phyloP scores from a whole-genome alignment of 2,329 filamentous ascomycete species.

The Xylaria arbuscula region DNA sequence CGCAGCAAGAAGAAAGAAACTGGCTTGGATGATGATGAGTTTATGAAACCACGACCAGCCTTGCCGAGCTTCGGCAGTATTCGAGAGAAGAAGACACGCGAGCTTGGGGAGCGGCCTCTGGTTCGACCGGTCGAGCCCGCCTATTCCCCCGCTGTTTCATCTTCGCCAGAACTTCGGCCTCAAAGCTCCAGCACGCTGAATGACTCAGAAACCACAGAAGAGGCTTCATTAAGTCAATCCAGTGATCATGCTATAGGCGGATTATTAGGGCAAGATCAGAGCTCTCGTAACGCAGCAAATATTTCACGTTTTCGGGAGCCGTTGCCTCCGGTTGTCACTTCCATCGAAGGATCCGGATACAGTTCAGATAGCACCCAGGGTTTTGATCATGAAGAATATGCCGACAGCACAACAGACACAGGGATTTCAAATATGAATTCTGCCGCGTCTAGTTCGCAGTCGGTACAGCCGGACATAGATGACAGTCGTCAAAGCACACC shows the following conservation, averaged over 20 bases:
- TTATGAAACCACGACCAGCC: conserved; percentile 79
- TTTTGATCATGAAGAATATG: conserved; percentile 54
- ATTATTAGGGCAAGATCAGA: conserved; percentile 65
- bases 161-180: conserved; percentile 45
- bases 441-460: conserved; percentile 41
- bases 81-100: conserved; percentile 68
- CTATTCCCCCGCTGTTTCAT: conserved; percentile 45
- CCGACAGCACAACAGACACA: conserved; percentile 32
- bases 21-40: conserved; percentile 68
- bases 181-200: conserved; percentile 42
- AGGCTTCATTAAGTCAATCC: conserved; percentile 61
- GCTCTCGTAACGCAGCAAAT: conserved; percentile 64
- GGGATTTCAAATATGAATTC: conserved; percentile 39
- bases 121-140: conserved; percentile 63
- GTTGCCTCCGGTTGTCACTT: conserved; percentile 76
- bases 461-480: conserved; percentile 40
- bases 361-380: conserved; percentile 66
- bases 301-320: conserved; percentile 71
- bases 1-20: conserved; percentile 64
- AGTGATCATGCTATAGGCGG: conserved; percentile 69
- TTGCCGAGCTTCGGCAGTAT: conserved; percentile 81
- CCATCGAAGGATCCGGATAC: conserved; percentile 73
- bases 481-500: conserved; percentile 34
- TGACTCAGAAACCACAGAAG: conserved; percentile 48
- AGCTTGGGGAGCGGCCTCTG: conserved; percentile 66